These are phyloP conservation scores for Hippophae rhamnoides DNA, from an alignment of 306 rosid genomes.

Conservation along the genomic window DNA sequence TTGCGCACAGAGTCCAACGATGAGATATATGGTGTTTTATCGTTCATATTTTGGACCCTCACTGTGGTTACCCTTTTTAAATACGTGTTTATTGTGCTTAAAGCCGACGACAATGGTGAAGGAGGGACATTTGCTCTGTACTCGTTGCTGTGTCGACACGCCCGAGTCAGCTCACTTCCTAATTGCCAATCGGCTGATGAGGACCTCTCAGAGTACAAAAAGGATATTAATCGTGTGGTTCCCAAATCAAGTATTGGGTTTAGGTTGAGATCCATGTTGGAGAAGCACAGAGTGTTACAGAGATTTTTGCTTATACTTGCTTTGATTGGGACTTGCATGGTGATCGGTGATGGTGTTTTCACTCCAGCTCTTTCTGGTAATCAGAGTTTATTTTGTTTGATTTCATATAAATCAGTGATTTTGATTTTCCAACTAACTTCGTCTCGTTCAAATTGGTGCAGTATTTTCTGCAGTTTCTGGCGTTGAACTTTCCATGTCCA, in stretches of 20 bases:
- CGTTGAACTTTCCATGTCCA: conserved; percentile 71
- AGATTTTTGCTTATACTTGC: conserved; percentile 73
- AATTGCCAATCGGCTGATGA: conserved; percentile 65
- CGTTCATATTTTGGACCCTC: conserved; percentile 86
- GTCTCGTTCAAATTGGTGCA: conserved; percentile 36
- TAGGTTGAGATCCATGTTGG: conserved; percentile 42
- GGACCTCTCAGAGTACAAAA: conserved; percentile 61
- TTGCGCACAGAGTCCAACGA: conserved; percentile 48
- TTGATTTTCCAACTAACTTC: conserved; percentile 11
- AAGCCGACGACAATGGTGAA: conserved; percentile 91
- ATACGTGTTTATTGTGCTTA: conserved; percentile 77
- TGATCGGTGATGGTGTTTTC: conserved; percentile 90
- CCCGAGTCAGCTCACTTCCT: conserved; percentile 61
- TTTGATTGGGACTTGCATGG: conserved; percentile 93
- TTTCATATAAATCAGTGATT: conserved; percentile 8
- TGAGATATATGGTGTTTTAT: conserved; percentile 77
- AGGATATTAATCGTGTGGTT: conserved; percentile 14
- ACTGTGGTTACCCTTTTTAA: conserved; percentile 74
- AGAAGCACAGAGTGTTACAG: conserved; percentile 65
- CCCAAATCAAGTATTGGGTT: conserved; percentile 30
- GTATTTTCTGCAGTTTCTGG: conserved; percentile 98
- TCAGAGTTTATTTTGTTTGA: neutral
- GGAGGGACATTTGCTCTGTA: conserved; percentile 97
- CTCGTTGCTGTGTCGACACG: conserved; percentile 80
- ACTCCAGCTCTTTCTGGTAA: conserved; percentile 92